These are phyloP conservation scores for Sporisorium reilianum DNA, from an alignment of 1,284 basidiomycete genomes.

Conservation along the genomic window DNA sequence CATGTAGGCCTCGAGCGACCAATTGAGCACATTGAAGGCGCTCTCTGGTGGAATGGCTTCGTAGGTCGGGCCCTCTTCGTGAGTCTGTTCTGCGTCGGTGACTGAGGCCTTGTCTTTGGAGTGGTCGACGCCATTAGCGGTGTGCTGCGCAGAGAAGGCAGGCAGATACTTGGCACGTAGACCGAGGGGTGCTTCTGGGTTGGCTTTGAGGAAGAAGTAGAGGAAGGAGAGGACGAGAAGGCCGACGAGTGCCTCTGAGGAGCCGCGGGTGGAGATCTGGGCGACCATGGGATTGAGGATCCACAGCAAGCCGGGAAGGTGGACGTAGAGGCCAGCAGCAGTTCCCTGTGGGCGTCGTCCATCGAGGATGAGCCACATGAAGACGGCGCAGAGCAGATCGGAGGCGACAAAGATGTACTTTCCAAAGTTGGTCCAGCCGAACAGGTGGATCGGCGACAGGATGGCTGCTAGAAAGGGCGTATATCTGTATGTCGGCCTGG, in stretches of 20 bases:
- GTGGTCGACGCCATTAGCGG: not conserved
- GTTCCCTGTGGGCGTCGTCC: slow-evolving; percentile 41
- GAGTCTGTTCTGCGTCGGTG: not conserved
- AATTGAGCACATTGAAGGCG: slow-evolving; percentile 40
- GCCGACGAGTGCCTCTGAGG: slow-evolving; percentile 88
- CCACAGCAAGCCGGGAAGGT: slow-evolving; percentile 75
- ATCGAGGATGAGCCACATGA: slow-evolving; percentile 79
- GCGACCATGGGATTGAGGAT: slow-evolving; percentile 94
- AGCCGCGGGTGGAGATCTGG: slow-evolving; percentile 95
- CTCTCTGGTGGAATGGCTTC: slow-evolving; percentile 43
- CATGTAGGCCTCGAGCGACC: slow-evolving; percentile 52
- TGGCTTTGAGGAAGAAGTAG: slow-evolving; percentile 56
- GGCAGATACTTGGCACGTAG: slow-evolving; percentile 17
- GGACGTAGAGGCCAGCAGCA: slow-evolving; percentile 38
- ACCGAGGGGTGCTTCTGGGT: slow-evolving; percentile 54
- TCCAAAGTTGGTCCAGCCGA: slow-evolving; percentile 72
- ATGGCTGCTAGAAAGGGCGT: slow-evolving; percentile 90
- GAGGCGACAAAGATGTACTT: slow-evolving; percentile 89
- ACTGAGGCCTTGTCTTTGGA: not conserved
- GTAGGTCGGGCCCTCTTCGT: slow-evolving; percentile 17
- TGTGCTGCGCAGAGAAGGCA: slow-evolving; percentile 7
- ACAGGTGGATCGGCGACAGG: slow-evolving; percentile 81
- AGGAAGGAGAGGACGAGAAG: slow-evolving; percentile 82
- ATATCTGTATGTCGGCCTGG: slow-evolving; percentile 94
- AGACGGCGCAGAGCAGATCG: slow-evolving; percentile 82